Base-by-base conservation (phyloP, 2,329 filamentous ascomycete genomes). In the Triangularia setosa region DNA sequence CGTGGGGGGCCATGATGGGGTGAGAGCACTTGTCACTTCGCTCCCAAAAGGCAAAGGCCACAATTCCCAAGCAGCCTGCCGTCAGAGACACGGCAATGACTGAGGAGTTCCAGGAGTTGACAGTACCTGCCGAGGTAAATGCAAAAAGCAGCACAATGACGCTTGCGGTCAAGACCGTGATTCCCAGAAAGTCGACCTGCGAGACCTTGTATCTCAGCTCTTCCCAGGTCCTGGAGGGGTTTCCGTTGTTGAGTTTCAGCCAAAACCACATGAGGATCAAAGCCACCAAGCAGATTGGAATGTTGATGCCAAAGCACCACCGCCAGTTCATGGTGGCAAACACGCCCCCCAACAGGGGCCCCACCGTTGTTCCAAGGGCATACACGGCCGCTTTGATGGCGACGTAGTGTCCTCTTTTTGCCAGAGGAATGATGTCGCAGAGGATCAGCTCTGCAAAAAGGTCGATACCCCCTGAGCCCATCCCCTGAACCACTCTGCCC, bases 401-500 rank as follows among this genome's bases (percentile, higher is more conserved):
- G 40, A 79, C 72, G 58, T 78, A 83, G 9, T 77, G 76, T 1
- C 79, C 78, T 63, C 83, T 73, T 65, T 81, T 73, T 9, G 77
- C 73, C 4, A 85, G 71, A 0, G 82, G 80, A 0, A 84, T 77
- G 3, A 85, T 72, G 63, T 85, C 83, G 60, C 76, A 80, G 16
- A 80, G 74, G 24, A 86, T 79, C 61, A 71, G 60, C 58, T 71
- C 70, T 4, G 69, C 69, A 62, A 70, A 84, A 18, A 81, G 69
- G 61, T 76, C 75, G 62, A 84, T 76, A 11, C 75, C 76, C 8
- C 79, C 74, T 3, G 79, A 71, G 27, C 79, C 79, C 24, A 73
- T 63, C 1, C 84, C 83, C 64, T 85, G 82, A 1, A 85, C 56
- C 8, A 48, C 58, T 5, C 71, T 68, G 3, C 72, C 74, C 7